phyloP scores from a whole-genome alignment of 495 filamentous ascomycete species.

The Hypoxylon trugodes region DNA sequence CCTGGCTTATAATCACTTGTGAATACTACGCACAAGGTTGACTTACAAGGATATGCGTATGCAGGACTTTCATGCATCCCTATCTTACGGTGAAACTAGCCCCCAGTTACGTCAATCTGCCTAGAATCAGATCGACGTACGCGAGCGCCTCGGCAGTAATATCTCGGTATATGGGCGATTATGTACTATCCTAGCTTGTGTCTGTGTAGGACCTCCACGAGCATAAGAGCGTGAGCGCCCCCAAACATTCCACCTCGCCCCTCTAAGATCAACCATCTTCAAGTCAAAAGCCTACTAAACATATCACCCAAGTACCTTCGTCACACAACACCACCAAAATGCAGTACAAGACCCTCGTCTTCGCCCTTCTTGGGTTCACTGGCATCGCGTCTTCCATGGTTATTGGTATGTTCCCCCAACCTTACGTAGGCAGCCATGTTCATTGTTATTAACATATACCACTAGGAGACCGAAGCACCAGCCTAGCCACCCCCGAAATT shows the following conservation, averaged over 20 bases:
- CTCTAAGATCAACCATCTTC: neutral
- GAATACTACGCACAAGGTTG: constrained; percentile 5
- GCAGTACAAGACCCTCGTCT: constrained; percentile 19
- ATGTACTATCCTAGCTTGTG: constrained; percentile 6
- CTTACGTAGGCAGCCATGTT: too few relatives aligned
- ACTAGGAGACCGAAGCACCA: constrained; percentile 13
- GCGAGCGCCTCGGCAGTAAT: neutral
- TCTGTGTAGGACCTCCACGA: neutral
- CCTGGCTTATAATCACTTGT: neutral
- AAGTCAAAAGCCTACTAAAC: too few relatives aligned
- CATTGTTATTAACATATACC: neutral
- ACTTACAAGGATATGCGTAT: neutral
- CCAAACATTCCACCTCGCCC: neutral
- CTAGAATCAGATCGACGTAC: neutral
- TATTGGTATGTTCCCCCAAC: constrained; percentile 11
- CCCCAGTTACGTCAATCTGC: neutral
- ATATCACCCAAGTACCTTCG: too few relatives aligned
- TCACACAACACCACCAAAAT: constrained; percentile 15
- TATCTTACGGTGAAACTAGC: constrained; percentile 10
- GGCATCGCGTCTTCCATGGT: constrained; percentile 21
- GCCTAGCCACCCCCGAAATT: neutral
- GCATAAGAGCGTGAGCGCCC: constrained; percentile 15
- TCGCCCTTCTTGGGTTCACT: constrained; percentile 17
- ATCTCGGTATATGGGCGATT: neutral
- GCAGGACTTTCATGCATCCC: constrained; percentile 11